phyloP scores from a whole-genome alignment of 192 early-diverging fungal genomes.

The Piromyces finnis region DNA sequence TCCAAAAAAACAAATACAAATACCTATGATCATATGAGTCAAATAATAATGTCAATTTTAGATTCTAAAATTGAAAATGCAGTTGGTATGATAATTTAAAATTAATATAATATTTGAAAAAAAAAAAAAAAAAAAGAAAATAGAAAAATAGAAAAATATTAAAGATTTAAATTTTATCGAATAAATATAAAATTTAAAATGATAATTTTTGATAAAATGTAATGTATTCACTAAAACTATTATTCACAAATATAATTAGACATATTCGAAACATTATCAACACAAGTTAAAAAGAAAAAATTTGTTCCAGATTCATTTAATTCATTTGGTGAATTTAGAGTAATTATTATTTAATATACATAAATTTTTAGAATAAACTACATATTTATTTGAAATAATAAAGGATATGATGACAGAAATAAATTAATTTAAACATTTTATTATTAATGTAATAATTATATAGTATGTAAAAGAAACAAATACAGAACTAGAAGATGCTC shows the following conservation, averaged over 20 bases:
- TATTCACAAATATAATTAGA: no score
- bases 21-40: background rate
- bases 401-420: no score
- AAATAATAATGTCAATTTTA: background rate
- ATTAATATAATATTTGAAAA: no score
- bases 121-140: no score
- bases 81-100: background rate
- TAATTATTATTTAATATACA: background rate
- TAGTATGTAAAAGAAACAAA: background rate
- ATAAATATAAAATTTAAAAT: no score
- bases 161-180: no score
- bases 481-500: background rate
- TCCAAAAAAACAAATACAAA: background rate
- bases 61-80: background rate
- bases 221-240: no score
- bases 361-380: no score
- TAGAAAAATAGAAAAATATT: no score
- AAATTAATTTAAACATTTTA: no score
- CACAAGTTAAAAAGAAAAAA: constrained; percentile 1
- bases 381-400: no score
- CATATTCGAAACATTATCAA: constrained; percentile 2
- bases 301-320: background rate
- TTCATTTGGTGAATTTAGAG: constrained; percentile 1
- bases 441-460: background rate
- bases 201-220: no score